Evolutionary conservation across 495 filamentous ascomycete genomes (phyloP).

Genomic region (Talaromyces borbonicus): DNA sequence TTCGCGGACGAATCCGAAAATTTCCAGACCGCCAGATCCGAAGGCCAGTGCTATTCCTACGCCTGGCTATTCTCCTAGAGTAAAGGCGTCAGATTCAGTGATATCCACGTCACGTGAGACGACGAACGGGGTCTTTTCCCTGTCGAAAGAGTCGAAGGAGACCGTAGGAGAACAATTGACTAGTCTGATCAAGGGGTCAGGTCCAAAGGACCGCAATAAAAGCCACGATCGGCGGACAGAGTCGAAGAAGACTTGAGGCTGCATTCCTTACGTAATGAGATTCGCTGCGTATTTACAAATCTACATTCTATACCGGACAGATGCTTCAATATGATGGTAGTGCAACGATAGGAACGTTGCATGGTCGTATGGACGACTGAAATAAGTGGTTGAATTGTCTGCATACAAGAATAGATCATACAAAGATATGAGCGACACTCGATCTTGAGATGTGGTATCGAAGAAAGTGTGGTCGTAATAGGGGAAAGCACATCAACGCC

Average conservation of each 20-base stretch:
- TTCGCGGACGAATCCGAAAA: neutral
- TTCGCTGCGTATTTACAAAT: too few relatives aligned
- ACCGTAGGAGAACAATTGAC: slow-evolving; percentile 2
- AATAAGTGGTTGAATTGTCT: too few relatives aligned
- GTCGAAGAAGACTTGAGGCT: neutral
- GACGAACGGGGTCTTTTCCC: slow-evolving; percentile 3
- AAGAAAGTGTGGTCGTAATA: too few relatives aligned
- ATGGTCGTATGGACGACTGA: too few relatives aligned
- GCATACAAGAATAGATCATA: too few relatives aligned
- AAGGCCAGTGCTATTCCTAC: neutral
- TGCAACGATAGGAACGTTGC: too few relatives aligned
- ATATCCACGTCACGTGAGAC: slow-evolving; percentile 5
- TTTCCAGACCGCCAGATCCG: neutral
- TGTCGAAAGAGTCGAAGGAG: slow-evolving; percentile 1
- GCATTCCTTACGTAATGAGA: too few relatives aligned
- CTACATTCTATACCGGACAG: too few relatives aligned
- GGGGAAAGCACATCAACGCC: too few relatives aligned
- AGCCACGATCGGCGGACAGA: neutral
- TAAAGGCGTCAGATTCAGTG: neutral
- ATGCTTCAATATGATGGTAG: too few relatives aligned
- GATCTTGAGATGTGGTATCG: too few relatives aligned
- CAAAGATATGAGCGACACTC: too few relatives aligned
- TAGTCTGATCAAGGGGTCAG: slow-evolving; percentile 2
- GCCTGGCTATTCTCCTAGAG: neutral
- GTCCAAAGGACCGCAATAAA: neutral